Conservation (phyloP, 768 basidiomycete species). For the Lepiota brunneoincarnata region DNA sequence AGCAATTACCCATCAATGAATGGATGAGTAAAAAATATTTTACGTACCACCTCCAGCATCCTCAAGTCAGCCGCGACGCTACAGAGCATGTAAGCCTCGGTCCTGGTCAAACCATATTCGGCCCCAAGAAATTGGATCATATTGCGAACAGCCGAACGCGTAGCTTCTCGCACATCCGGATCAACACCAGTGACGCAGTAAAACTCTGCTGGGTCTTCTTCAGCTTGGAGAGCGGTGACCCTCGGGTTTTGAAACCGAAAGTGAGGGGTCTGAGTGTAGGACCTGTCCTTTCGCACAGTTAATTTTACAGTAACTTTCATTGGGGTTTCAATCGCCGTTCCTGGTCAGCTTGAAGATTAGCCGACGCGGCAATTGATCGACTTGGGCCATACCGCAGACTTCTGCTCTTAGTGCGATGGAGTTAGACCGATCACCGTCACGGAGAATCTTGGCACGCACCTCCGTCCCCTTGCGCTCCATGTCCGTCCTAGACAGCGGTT, state of each 20-base stretch:
- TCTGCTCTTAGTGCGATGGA: constrained; percentile 30
- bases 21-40: constrained; percentile 4
- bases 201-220: constrained; percentile 30
- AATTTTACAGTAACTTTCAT: constrained; percentile 54
- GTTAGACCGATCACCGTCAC: background rate
- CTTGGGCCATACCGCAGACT: constrained; percentile 53
- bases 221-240: constrained; percentile 9
- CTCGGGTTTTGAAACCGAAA: constrained; percentile 36
- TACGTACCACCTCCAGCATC: constrained; percentile 59
- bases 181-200: constrained; percentile 61
- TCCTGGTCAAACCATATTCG: constrained; percentile 20
- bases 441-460: constrained; percentile 32
- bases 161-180: constrained; percentile 52
- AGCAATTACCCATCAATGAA: background rate
- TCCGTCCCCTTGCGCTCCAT: constrained; percentile 67
- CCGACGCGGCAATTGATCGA: background rate
- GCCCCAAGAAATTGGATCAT: constrained; percentile 54
- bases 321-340: constrained; percentile 63
- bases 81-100: constrained; percentile 29
- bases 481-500: constrained; percentile 46
- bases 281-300: constrained; percentile 53
- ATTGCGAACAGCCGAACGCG: constrained; percentile 51
- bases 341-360: constrained; percentile 25
- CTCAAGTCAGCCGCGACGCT: constrained; percentile 53
- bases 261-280: constrained; percentile 59